Percentiles rank a stretch among this genome's conserved stretches.
phyloP scores from a whole-genome alignment of 2,329 filamentous ascomycete genomes.

The Sclerotinia minor region DNA sequence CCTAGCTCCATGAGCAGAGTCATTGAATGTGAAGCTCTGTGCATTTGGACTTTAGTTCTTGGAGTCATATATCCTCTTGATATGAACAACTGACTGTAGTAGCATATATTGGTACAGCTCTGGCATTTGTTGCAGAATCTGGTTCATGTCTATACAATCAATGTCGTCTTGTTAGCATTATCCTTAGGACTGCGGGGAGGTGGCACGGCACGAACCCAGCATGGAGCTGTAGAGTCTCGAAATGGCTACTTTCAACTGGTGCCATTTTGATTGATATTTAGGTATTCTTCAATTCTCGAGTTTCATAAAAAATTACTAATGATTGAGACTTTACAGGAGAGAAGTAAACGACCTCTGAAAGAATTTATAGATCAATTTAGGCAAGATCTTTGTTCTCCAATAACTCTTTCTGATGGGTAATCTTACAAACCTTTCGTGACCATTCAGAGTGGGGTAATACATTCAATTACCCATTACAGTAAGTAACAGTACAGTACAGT shows the following conservation, averaged over 20 bases:
- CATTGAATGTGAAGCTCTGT: conserved; percentile 89
- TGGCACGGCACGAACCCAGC: conserved; percentile 61
- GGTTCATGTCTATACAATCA: conserved; percentile 65
- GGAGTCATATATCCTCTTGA: neutral
- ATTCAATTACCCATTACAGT: neutral
- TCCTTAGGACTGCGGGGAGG: conserved; percentile 26
- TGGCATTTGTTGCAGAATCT: conserved; percentile 78
- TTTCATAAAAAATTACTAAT: neutral
- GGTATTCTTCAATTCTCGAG: neutral
- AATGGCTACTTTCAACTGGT: conserved; percentile 54
- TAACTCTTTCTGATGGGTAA: neutral
- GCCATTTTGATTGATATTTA: conserved; percentile 6
- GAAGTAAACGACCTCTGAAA: neutral
- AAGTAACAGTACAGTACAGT: neutral
- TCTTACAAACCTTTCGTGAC: neutral
- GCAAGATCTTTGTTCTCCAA: conserved; percentile 2
- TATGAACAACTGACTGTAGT: conserved; percentile 58
- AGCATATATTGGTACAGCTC: conserved; percentile 94
- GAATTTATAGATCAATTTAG: neutral
- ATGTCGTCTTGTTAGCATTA: conserved; percentile 26
- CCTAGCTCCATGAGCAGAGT: conserved; percentile 91
- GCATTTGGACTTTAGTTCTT: conserved; percentile 27
- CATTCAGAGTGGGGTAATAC: conserved; percentile 13
- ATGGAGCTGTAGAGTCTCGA: conserved; percentile 84
- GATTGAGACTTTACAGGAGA: no score